These are phyloP conservation scores for Phytophthora cactorum DNA, from an alignment of 352 stramenopile species.

Conservation along the genomic window DNA sequence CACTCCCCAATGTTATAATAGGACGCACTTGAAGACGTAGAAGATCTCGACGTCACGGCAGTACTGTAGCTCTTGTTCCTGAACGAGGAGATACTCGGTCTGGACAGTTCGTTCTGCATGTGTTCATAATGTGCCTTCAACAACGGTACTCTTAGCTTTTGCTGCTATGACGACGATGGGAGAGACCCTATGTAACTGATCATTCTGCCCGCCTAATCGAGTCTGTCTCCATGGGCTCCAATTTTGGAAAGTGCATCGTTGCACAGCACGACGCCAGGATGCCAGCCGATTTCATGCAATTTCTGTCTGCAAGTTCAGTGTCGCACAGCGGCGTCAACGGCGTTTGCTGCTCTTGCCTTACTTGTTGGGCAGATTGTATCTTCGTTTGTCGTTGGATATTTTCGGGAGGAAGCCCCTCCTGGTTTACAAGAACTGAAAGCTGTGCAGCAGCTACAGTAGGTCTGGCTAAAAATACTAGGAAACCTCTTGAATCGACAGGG, in stretches of 20 bases:
- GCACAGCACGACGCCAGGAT: background rate
- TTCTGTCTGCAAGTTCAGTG: too few relatives aligned
- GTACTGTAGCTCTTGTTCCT: conserved; percentile 78
- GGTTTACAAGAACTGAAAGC: too few relatives aligned
- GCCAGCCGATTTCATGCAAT: background rate
- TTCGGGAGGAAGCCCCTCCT: too few relatives aligned
- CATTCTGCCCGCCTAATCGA: too few relatives aligned
- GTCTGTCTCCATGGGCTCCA: too few relatives aligned
- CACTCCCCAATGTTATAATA: background rate
- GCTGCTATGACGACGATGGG: background rate
- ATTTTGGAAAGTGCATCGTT: background rate
- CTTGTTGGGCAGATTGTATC: too few relatives aligned
- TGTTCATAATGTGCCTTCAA: conserved; percentile 73
- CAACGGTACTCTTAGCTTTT: conserved; percentile 73
- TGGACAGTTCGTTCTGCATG: conserved; percentile 40
- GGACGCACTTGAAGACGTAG: conserved; percentile 43
- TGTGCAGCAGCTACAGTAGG: too few relatives aligned
- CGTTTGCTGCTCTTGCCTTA: too few relatives aligned
- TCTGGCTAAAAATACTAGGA: too few relatives aligned
- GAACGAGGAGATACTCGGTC: conserved; percentile 38
- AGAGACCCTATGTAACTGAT: too few relatives aligned
- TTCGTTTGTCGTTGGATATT: too few relatives aligned
- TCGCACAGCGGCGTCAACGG: background rate
- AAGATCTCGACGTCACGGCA: conserved; percentile 31
- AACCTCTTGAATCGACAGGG: too few relatives aligned